Evolutionary conservation across 192 early-diverging fungal species (phyloP).

Genomic region (Coemansia sp.): DNA sequence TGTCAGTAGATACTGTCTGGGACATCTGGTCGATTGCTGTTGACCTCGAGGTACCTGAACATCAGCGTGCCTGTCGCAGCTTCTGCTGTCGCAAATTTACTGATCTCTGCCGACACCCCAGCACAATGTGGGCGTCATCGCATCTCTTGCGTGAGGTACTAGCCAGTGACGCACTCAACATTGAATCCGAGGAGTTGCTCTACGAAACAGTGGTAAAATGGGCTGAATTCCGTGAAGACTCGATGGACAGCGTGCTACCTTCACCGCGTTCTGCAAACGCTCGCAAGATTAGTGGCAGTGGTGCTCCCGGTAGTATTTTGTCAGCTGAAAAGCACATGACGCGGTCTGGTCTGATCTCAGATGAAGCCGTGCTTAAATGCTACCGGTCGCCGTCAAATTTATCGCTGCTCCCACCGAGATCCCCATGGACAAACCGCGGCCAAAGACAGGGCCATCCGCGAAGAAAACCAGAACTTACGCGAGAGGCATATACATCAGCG

Average conservation of each 20-base stretch:
- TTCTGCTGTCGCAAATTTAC: conserved; percentile 44
- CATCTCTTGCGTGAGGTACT: conserved; percentile 37
- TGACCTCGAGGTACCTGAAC: conserved; percentile 28
- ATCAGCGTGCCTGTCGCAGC: conserved; percentile 22
- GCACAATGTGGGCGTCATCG: conserved; percentile 45
- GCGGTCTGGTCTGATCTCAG: conserved; percentile 4
- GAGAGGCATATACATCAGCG: conserved; percentile 32
- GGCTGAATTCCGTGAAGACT: conserved; percentile 42
- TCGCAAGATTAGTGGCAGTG: background rate
- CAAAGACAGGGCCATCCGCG: conserved; percentile 6
- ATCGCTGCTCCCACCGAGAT: conserved; percentile 26
- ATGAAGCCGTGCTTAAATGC: conserved; percentile 43
- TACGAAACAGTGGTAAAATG: conserved; percentile 41
- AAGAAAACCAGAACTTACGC: conserved; percentile 34
- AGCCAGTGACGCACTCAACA: conserved; percentile 41
- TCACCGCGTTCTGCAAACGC: background rate
- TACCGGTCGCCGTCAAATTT: conserved; percentile 44
- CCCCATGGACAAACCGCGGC: conserved; percentile 21
- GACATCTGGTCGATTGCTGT: conserved; percentile 49
- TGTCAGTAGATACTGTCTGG: conserved; percentile 40
- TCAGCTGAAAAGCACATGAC: conserved; percentile 31
- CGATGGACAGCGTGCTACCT: conserved; percentile 2
- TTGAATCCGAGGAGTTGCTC: conserved; percentile 38
- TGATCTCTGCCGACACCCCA: conserved; percentile 20
- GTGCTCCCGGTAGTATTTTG: conserved; percentile 1